Base-by-base conservation (phyloP, 805 yeast species). In the Cyberlindnera samutprakarnensis region DNA sequence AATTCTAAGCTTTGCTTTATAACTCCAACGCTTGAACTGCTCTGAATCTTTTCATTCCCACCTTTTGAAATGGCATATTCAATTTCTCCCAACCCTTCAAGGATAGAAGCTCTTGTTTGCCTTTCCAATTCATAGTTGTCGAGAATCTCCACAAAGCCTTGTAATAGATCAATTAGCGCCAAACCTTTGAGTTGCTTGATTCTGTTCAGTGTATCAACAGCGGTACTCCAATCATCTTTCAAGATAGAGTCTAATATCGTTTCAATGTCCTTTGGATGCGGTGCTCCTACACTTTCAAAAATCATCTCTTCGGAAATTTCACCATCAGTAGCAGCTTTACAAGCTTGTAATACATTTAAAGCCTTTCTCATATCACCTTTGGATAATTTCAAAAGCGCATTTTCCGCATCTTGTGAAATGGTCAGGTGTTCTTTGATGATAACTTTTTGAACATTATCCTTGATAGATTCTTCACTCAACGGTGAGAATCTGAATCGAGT, bases 361-460 rank as follows among this genome's bases (percentile, higher is more conserved):
- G 95, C 94, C 31, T 84, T 74, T 62, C 99, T 75, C 98, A 92
- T 92, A 57, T 92, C 99, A 32, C 99, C 99, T 36, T 77, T 72
- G n/a, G 92, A 70, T 34, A 92, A 66, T 32, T 62, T 65, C 35
- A 92, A 62, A 29, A 92, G 61, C 2, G 95, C 76, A 1, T 59
- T 56, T 26, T 70, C 61, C 0, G 95, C 96, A 1, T 66, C 75
- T 0, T 65, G 57, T 1, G 66, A 50, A 8, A 92, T 62, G 4
- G 64, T 58, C 29, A 92, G 60, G 1, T 72, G 56, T 47, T 92
- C 99, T 32, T 64, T 63, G 25, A 71, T 68, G 29, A 86, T 67
- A 7, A 92, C 96, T 38, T 71, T 66, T 28, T 70, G 62, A 18
- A 90, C 62, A 33, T 95, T 72, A 21, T 70, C 73, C 38, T 68